A percentile compares a stretch with the other conserved stretches of the same genome.
phyloP scores from a whole-genome alignment of 2,329 filamentous ascomycete species.

The Catunica adiposa region DNA sequence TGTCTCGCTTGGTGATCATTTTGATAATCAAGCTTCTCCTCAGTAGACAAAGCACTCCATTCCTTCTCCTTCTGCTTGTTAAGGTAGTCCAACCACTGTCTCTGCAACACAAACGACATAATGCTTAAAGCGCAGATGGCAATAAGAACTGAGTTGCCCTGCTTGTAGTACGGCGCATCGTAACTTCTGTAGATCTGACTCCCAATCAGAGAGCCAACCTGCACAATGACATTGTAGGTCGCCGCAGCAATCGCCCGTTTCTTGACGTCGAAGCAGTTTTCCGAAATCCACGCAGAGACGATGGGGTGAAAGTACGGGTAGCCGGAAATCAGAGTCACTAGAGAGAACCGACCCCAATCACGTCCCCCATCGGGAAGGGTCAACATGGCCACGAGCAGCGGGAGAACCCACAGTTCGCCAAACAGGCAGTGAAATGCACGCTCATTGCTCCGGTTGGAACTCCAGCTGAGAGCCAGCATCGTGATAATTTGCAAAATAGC shows the following conservation, averaged over 20 bases:
- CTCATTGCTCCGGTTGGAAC: conserved; percentile 21
- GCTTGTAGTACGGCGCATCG: conserved; percentile 26
- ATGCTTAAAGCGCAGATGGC: conserved; percentile 18
- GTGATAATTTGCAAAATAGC: conserved; percentile 14
- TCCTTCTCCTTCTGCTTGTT: conserved; percentile 18
- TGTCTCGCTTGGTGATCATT: conserved; percentile 14
- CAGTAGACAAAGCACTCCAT: conserved; percentile 11
- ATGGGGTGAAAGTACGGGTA: conserved; percentile 28
- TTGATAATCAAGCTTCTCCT: conserved; percentile 13
- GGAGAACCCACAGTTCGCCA: conserved; percentile 22
- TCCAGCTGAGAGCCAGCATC: conserved; percentile 19
- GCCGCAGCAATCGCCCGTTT: conserved; percentile 45
- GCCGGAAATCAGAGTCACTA: conserved; percentile 21
- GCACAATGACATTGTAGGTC: conserved; percentile 28
- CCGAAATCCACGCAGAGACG: conserved; percentile 31
- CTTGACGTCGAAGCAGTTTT: conserved; percentile 45
- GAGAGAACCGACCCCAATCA: conserved; percentile 20
- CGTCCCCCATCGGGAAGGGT: conserved; percentile 19
- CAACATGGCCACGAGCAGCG: conserved; percentile 21
- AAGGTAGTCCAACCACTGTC: conserved; percentile 25
- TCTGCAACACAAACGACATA: conserved; percentile 25
- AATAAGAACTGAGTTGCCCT: conserved; percentile 27
- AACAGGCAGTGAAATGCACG: conserved; percentile 20
- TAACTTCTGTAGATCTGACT: conserved; percentile 32
- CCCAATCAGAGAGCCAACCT: conserved; percentile 29